Evolutionary conservation across 2,329 filamentous ascomycete genomes (phyloP), one percentile per base, ranked within the genome.

Genomic region (Nothophaeocryptopus gaeumannii): DNA sequence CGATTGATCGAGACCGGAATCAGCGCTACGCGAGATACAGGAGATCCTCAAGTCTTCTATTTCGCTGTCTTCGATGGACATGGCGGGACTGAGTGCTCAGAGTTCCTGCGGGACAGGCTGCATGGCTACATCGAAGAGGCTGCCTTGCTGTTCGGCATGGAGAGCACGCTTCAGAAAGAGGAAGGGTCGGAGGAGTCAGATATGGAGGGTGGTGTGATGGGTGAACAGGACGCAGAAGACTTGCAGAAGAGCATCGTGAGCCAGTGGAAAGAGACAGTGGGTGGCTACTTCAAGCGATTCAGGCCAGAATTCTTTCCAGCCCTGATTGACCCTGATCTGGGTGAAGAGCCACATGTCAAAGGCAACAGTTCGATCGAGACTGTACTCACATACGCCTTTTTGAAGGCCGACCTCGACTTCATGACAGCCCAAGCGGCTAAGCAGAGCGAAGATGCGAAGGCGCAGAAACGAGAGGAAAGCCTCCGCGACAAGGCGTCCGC

Each of bases 51-150:
- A 67, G 85, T 97, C 31, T 99, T 99, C 70, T 99, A 97, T 70
- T 99, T 96, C 77, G 91, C 82, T 1, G 84, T 97, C 1, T 99
- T 97, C 64, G 93, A 99, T 70, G 93, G 93, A 2, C 93, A 99
- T 72, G 93, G 93, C 8, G 93, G 93, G 14, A 80, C 76, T 14
- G 88, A 96, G 67, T 97, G 93, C 69, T 90, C 89, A 52, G 84
- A 86, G 13, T 97, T 96, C 61, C 71, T 97, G 58, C 80, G 84
- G 50, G 88, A 96, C 53, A 82, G 87, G 64, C 73, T 99, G 53
- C 93, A 96, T 67, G 81, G 82, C 8, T 97, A 96, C 67, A 84
- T 99, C 32, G 92, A 99, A 70, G 80, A 89, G 58, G 82, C 89
- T 0, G 88, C 89, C 0, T 75, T 77, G 48, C 77, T 84, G 13